Conservation (phyloP, 179 eudicot genomes). For the Patellifolia procumbens region DNA sequence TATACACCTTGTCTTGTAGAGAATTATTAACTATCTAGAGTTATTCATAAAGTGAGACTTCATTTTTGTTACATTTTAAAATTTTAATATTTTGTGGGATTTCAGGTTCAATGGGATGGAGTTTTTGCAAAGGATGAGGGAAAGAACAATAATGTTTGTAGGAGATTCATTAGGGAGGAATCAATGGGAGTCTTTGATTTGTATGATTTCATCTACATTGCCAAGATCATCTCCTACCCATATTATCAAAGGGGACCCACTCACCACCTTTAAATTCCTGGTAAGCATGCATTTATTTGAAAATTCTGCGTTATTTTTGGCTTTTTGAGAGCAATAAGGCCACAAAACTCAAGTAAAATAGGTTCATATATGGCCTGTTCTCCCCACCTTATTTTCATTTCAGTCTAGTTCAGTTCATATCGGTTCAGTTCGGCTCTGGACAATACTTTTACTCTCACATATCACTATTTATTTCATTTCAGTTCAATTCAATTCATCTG, state of each 20-base stretch:
- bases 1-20: no score
- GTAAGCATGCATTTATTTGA: conserved; percentile 31
- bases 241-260: conserved; percentile 55
- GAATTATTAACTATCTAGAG: no score
- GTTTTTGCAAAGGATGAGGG: conserved; percentile 59
- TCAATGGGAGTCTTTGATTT: conserved; percentile 96
- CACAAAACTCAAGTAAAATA: no score
- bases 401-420: no score
- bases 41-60: not conserved
- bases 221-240: conserved; percentile 57
- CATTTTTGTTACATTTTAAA: not conserved
- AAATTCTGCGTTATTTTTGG: no score
- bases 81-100: not conserved
- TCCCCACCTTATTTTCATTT: no score
- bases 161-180: conserved; percentile 89
- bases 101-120: conserved; percentile 73
- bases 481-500: no score
- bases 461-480: no score
- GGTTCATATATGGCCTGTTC: no score
- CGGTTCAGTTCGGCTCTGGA: no score
- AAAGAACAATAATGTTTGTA: conserved; percentile 86
- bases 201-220: conserved; percentile 67
- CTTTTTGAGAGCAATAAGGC: no score
- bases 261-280: conserved; percentile 62
- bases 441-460: no score